Conservation (phyloP, 805 yeast species). For the Metschnikowia lochheadii region DNA sequence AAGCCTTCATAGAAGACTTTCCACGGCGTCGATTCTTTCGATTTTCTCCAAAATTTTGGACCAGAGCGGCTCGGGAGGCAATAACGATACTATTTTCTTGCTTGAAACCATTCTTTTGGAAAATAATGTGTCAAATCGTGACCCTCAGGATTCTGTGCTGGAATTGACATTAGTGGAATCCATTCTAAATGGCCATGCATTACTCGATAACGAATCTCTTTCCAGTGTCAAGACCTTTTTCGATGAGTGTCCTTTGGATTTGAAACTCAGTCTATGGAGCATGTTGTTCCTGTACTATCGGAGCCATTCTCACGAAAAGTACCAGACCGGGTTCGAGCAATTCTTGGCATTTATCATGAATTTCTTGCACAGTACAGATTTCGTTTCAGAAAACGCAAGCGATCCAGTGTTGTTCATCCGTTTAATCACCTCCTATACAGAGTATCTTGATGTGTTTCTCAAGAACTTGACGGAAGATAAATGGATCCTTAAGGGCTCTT, state of each 20-base stretch:
- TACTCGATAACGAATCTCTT: constrained; percentile 21
- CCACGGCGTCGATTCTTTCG: constrained; percentile 67
- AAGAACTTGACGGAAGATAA: constrained; percentile 19
- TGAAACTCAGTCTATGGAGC: constrained; percentile 73
- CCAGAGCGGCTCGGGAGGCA: constrained; percentile 23
- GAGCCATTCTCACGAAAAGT: constrained; percentile 26
- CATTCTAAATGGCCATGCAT: constrained; percentile 13
- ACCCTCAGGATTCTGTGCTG: neutral
- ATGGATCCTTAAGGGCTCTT: constrained; percentile 31
- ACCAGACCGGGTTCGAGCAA: constrained; percentile 48
- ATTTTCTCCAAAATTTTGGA: constrained; percentile 54
- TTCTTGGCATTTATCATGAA: constrained; percentile 44
- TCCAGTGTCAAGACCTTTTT: constrained; percentile 60
- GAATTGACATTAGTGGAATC: constrained; percentile 9
- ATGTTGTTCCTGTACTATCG: constrained; percentile 57
- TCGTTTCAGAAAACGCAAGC: constrained; percentile 19
- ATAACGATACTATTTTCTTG: constrained; percentile 33
- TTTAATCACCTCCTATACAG: constrained; percentile 52
- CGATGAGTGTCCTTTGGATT: constrained; percentile 55
- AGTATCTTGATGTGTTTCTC: constrained; percentile 40
- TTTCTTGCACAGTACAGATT: constrained; percentile 24
- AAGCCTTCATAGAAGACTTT: constrained; percentile 55
- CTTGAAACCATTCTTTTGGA: constrained; percentile 47
- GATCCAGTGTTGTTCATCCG: constrained; percentile 44
- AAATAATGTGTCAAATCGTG: constrained; percentile 1